Conservation (phyloP, 345 rosid species). For the Bruguiera sexangula region DNA sequence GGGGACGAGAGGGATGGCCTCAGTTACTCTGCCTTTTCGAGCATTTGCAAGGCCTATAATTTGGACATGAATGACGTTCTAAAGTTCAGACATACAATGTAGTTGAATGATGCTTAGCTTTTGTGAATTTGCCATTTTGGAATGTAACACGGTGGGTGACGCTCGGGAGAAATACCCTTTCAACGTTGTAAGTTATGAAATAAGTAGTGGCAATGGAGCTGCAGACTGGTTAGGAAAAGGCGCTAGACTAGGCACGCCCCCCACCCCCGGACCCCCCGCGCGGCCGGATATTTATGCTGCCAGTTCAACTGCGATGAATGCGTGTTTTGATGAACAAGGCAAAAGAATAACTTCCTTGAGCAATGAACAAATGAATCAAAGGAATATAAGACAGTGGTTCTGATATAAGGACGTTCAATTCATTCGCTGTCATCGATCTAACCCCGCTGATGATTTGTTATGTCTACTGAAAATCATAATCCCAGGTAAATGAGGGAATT, state of each 20-base stretch:
- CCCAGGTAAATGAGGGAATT: no score
- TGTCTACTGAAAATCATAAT: no score
- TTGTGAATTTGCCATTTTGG: conserved; percentile 2
- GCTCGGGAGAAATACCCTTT: not conserved
- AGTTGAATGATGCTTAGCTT: conserved; percentile 14
- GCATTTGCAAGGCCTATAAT: conserved; percentile 53
- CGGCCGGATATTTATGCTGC: no score
- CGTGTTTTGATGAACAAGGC: no score
- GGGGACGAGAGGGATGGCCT: conserved; percentile 46
- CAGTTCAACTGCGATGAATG: no score
- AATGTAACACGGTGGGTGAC: conserved; percentile 4
- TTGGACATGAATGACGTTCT: conserved; percentile 54
- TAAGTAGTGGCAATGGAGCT: no score
- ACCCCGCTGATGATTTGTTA: no score
- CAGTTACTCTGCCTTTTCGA: conserved; percentile 35
- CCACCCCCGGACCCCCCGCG: no score
- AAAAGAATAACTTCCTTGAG: conserved; percentile 54
- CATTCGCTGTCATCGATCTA: no score
- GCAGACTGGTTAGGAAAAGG: no score
- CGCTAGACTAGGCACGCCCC: no score
- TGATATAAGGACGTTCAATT: no score
- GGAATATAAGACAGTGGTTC: conserved; percentile 37
- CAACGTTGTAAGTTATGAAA: not conserved
- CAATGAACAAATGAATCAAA: conserved; percentile 86
- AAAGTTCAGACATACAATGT: conserved; percentile 49